These are phyloP conservation scores for Zygosaccharomyces sapae DNA, from an alignment of 1,139 yeast species.

Conservation along the genomic window DNA sequence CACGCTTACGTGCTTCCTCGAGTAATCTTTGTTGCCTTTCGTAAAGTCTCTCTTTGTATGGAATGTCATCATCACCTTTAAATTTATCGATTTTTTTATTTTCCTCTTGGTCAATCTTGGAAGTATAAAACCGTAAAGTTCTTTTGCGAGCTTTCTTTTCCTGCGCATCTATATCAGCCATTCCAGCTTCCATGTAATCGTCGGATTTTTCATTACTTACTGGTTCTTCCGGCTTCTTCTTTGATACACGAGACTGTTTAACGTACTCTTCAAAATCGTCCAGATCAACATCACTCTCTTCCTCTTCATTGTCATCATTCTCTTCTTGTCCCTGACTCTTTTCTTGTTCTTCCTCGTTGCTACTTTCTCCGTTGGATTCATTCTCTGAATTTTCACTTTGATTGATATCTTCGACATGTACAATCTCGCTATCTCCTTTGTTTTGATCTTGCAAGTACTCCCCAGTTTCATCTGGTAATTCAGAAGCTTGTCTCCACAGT, in stretches of 20 bases:
- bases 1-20: slow-evolving; percentile 87
- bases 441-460: slow-evolving; percentile 11
- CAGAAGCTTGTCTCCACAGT: slow-evolving; percentile 80
- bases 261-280: slow-evolving; percentile 51
- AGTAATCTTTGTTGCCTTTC: slow-evolving; percentile 83
- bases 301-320: slow-evolving; percentile 31
- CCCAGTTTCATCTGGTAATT: slow-evolving; percentile 39
- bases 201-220: slow-evolving; percentile 28
- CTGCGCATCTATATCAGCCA: slow-evolving; percentile 77
- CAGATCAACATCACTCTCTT: slow-evolving; percentile 34
- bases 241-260: slow-evolving; percentile 43
- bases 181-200: slow-evolving; percentile 62
- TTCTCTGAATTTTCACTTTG: slow-evolving; percentile 33
- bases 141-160: slow-evolving; percentile 80
- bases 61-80: slow-evolving; percentile 86
- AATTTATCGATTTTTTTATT: slow-evolving; percentile 53
- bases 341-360: slow-evolving; percentile 18
- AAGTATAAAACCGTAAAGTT: slow-evolving; percentile 89
- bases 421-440: slow-evolving; percentile 15
- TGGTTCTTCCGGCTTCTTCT: slow-evolving; percentile 24
- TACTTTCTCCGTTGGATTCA: slow-evolving; percentile 15
- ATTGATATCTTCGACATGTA: slow-evolving; percentile 20
- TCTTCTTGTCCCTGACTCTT: slow-evolving; percentile 30
- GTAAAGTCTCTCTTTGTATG: slow-evolving; percentile 84
- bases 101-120: slow-evolving; percentile 85